phyloP scores from a whole-genome alignment of 345 rosid species.

The Pistacia integerrima region DNA sequence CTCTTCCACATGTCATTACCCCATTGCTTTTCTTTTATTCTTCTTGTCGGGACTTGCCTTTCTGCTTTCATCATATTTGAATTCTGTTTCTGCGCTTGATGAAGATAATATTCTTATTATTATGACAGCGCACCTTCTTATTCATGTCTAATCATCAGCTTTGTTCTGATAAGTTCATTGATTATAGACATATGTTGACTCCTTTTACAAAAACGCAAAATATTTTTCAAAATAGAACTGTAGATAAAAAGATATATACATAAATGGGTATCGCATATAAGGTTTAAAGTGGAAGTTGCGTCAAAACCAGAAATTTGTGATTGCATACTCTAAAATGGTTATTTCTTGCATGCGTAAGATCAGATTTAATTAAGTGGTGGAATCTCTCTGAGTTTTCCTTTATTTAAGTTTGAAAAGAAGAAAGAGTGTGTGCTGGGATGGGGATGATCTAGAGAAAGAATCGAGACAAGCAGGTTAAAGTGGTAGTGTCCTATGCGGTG shows the following conservation, averaged over 20 bases:
- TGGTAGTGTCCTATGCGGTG: background rate
- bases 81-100: background rate
- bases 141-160: background rate
- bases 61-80: background rate
- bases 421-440: background rate
- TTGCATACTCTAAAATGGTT: no score
- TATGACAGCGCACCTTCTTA: background rate
- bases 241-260: no score
- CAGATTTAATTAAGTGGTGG: no score
- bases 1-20: conserved; percentile 38
- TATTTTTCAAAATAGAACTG: no score
- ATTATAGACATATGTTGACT: background rate
- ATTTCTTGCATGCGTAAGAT: no score
- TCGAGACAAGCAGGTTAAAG: conserved; percentile 5
- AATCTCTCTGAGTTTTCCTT: no score
- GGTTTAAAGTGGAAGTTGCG: no score
- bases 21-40: conserved; percentile 27
- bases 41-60: background rate
- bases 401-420: background rate
- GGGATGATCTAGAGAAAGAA: conserved; percentile 3
- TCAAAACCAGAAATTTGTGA: no score
- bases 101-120: no score
- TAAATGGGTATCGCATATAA: no score
- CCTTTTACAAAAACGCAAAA: background rate
- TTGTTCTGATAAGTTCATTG: conserved; percentile 1